Base-by-base conservation (phyloP, 2,329 filamentous ascomycete species). In the Verticillium zaregamsianum region DNA sequence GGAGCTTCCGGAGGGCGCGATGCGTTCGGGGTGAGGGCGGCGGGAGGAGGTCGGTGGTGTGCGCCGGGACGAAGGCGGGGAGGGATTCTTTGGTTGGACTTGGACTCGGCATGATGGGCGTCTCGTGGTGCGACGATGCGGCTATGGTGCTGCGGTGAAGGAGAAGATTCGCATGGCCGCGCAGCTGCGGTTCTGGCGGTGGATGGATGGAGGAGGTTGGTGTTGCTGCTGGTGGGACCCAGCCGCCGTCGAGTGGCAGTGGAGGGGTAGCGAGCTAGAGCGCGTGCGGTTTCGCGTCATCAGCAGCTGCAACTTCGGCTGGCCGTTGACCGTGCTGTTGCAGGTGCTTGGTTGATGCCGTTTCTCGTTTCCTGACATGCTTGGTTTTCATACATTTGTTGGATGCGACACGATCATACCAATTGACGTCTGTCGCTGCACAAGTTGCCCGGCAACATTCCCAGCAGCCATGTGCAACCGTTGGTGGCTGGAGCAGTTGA, bases 1-100 rank as follows among this genome's bases (percentile, higher is more conserved):
- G 89, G 33, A 92, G 85, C 72, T 89, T 89, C 67, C 90, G 86
- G 63, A 93, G 80, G 56, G 85, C 83, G 69, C 90, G 86, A 71
- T 88, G 85, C 31, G 86, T 86, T 64, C 86, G 83, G 54, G 88
- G 87, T 32, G 87, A 88, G 28, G 85, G 81, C 64, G 86, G 82
- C 57, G 82, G 73, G 68, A 84, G 80, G 60, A 84, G 76, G 65
- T 84, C 78, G 45, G 79, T 75, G 40, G 74, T 72, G 62, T 65
- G 64, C 56, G 59, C 58, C 28, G 61, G 61, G 55, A 66, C 56
- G 72, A 69, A 28, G 45, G 73, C 70, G 58, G 69, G 71, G 56
- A 67, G 60, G 45, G 67, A 67, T 45, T 73, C 71, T 61, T 67
- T 71, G 20, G 68, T 67, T 14, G 73, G 73, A 64, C 72, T 74